Evolutionary conservation across 116 monocot species (phyloP), one percentile per base, ranked within the genome.

Genomic region (Iris pallida): DNA sequence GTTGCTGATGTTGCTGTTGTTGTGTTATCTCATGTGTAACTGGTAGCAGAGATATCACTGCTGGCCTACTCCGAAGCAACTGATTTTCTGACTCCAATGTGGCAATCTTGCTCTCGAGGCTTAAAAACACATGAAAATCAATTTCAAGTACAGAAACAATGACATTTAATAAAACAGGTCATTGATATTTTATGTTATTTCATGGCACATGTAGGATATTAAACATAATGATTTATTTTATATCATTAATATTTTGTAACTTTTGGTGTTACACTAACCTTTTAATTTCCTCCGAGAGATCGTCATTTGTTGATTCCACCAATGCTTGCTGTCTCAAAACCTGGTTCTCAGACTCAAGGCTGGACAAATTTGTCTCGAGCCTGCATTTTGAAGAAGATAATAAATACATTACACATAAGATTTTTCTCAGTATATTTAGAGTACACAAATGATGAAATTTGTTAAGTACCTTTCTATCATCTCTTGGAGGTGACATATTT

Each of bases 271-370:
- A 58, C 62, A 16, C 58, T 75, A 45, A 98, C 98, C 77, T 83
- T 80, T 86, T 85, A 51, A 90, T 76, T 76, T 86, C 90, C 63
- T 90, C 80, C 61, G 83, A 76, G 12, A 88, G 77, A 57, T 93
- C 80, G 8, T 85, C 88, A 69, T 86, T 90, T 72, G 67, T 64
- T 75, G 87, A 83, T 61, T 78, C 77, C 56, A 68, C 88, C 64
- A 98, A 78, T n/a, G 93, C 79, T 67, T 98, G 82, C 67, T 98
- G 92, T 40, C 98, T 75, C 61, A 93, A 73, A 51, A 98, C 85
- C 61, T 90, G 83, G 61, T 98, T 93, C 75, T 98, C 98, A 55
- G 83, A 92, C 75, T 98, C 88, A 17, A 93, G 61, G 60, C 78
- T 86, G 9, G 81, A 80, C 59, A 98, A 65, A 71, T 78, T 90